These are phyloP conservation scores for Sisymbrium irio DNA, from an alignment of 345 rosid genomes.

Conservation along the genomic window DNA sequence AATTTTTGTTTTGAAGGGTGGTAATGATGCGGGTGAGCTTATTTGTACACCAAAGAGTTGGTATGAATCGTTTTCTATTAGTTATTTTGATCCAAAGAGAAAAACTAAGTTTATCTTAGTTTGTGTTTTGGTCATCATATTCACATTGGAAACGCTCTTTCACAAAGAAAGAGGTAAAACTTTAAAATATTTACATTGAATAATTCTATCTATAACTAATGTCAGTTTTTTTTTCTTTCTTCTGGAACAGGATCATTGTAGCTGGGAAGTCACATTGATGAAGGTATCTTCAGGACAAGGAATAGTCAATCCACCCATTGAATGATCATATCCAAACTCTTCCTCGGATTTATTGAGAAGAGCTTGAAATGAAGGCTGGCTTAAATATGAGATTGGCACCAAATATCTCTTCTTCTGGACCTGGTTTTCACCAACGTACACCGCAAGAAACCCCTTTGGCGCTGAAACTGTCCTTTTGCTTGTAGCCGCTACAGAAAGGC, in stretches of 20 bases:
- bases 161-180: too few species aligned
- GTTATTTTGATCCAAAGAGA: too few species aligned
- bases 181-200: background rate
- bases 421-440: slow-evolving; percentile 24
- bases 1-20: too few species aligned
- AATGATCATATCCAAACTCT: slow-evolving; percentile 50
- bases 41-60: too few species aligned
- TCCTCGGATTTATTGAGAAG: slow-evolving; percentile 45
- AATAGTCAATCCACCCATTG: slow-evolving; percentile 51
- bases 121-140: too few species aligned
- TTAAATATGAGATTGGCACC: slow-evolving; percentile 45
- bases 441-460: slow-evolving; percentile 45
- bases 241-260: slow-evolving; percentile 9
- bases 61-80: too few species aligned
- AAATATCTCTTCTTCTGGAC: slow-evolving; percentile 40
- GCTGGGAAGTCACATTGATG: slow-evolving; percentile 34
- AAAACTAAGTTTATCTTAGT: too few species aligned
- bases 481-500: slow-evolving; percentile 24
- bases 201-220: background rate
- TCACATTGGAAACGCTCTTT: background rate
- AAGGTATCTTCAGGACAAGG: slow-evolving; percentile 49
- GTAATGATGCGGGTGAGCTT: too few species aligned
- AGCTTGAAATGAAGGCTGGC: slow-evolving; percentile 42
- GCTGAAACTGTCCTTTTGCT: slow-evolving; percentile 3
- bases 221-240: slow-evolving; percentile 27